Evolutionary conservation across 2,329 filamentous ascomycete genomes (phyloP), one percentile per base, ranked within the genome.

Genomic region (Phyllosticta capitalensis): DNA sequence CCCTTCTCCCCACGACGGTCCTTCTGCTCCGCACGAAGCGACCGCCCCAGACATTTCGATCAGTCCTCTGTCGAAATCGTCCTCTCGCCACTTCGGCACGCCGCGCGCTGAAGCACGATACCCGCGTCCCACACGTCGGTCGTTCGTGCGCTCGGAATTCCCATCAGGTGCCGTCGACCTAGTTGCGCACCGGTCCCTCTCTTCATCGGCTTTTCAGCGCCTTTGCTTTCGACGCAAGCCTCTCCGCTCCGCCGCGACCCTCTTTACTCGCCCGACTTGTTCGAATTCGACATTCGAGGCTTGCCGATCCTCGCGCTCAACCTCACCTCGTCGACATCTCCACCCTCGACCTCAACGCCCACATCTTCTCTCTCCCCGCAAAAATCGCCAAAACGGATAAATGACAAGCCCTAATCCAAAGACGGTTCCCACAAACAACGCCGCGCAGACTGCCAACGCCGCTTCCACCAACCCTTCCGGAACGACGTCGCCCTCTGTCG

Each of bases 321-420:
- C 33, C 52, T 53, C 17, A 51, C 58, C 52, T 52, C 48, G 55
- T 52, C 57, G 57, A 53, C 49, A 22, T 51, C 52, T 24, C 26
- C 60, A 64, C 61, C n/a, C 63, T 61, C 64, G 63, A 61, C 63
- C 64, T 45, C 38, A 45, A 63, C 55, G 61, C 64, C 55, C 53
- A 55, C 62, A 62, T 19, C 30, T 33, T 9, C 24, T 33, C 24
- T 33, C 52, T 33, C 12, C 10, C 54, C 55, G 33, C 61, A 59
- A 52, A 7, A 59, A 55, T 12, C 56, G 45, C 53, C 64, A 3
- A 64, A 61, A 59, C 63, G 62, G 64, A 69, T 79, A 79, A 81
- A 85, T 85, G 83, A 84, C 78, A 76, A 83, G 81, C 79, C 80
- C 79, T 74, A 76, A 77, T 72, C 74, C 76, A 72, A 75, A 77